Base-by-base conservation (phyloP, 768 basidiomycete genomes). In the Suillus hirtellus region DNA sequence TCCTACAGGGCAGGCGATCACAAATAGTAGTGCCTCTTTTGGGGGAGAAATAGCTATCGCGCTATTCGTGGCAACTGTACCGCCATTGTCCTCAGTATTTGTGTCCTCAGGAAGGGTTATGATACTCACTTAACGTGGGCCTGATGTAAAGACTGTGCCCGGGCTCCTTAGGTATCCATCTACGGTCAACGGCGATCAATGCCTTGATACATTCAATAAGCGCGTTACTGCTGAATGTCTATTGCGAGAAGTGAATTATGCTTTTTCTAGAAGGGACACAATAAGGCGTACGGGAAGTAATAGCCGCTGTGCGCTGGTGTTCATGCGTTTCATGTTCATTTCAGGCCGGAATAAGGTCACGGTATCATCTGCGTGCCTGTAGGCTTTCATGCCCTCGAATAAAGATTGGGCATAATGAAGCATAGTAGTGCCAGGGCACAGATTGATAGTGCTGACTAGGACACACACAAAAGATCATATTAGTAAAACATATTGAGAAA, bases 321-420 rank as follows among this genome's bases (percentile, higher is more conserved):
- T 94, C 95, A 99, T 95, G 27, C 96, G 87, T 71, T 88, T 88
- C 94, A 98, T 96, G 79, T 98, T 97, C 92, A 93, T 93, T 76
- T 96, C 93, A 3, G 96, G 96, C 49, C 96, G 82, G 83, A 97
- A 98, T 66, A 97, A 77, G 21, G 89, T 86, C 21, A 95, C 85
- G 34, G 83, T 86, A 40, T 89, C 95, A 55, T 84, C 77, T 46
- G 84, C 75, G 67, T 88, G 86, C 53, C 88, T 82, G 79, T 96
- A 98, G 1, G 96, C 96, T 75, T 98, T 98, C 86, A 97, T 86
- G 17, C 96, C 93, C 74, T 99, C 96, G 72, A 98, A 96, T 50
- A 89, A 80, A 54, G 89, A 85, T 68, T 95, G 93, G 0, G 95
- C 95, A 77, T 99, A 97, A 74, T 99, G 96, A 62, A 99, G 80